Evolutionary conservation across 2,329 filamentous ascomycete genomes (phyloP).

Genomic region (Diaporthe capsici): DNA sequence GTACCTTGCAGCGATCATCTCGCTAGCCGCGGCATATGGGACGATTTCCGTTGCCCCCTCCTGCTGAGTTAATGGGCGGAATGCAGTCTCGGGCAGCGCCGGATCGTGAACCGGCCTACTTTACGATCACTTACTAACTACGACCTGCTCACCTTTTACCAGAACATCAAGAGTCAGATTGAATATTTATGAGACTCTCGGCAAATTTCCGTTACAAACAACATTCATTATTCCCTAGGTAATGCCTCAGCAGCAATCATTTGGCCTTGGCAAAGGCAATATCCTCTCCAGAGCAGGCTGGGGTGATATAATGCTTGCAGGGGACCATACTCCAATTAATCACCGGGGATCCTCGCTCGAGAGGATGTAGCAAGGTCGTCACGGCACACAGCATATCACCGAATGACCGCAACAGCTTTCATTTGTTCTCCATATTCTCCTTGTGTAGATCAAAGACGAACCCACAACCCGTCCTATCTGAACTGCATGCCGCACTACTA

Average conservation of each 20-base stretch:
- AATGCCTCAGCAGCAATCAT: too few species aligned
- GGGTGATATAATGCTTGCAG: too few species aligned
- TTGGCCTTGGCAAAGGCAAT: too few species aligned
- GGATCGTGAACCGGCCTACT: not conserved
- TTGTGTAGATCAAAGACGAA: not conserved
- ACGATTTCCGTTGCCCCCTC: not conserved
- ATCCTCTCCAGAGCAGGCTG: not conserved
- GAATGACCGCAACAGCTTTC: not conserved
- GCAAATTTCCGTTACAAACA: too few species aligned
- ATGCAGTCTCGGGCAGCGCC: not conserved
- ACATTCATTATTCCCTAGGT: too few species aligned
- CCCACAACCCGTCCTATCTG: not conserved
- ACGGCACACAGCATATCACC: not conserved
- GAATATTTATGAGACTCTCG: not conserved
- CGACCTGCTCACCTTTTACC: not conserved
- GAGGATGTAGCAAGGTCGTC: too few species aligned
- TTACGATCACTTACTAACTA: not conserved
- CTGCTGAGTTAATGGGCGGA: not conserved
- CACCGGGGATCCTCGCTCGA: not conserved
- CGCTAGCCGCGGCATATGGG: conserved; percentile 22
- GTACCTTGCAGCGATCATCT: conserved; percentile 30
- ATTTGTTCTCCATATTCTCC: not conserved
- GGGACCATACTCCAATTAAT: too few species aligned
- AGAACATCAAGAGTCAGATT: not conserved
- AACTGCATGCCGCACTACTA: not conserved